phyloP scores from a whole-genome alignment of 495 filamentous ascomycete species.

The Penicillium argentinense region DNA sequence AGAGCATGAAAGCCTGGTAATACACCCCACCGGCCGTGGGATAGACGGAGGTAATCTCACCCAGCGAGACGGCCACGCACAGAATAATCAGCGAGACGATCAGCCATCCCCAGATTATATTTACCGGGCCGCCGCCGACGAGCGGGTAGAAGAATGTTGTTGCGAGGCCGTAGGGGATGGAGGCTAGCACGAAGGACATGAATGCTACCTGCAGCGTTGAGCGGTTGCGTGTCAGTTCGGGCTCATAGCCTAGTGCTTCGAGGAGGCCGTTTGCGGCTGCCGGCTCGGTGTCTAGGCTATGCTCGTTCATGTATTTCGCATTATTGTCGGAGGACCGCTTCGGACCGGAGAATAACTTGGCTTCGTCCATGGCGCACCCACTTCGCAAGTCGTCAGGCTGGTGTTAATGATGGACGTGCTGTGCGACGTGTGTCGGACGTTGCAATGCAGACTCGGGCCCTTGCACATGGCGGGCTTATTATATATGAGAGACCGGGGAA shows the following conservation, averaged over 20 bases:
- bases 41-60: slow-evolving; percentile 67
- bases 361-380: too few species aligned
- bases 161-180: slow-evolving; percentile 58
- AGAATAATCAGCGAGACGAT: slow-evolving; percentile 63
- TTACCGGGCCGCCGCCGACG: slow-evolving; percentile 56
- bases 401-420: too few species aligned
- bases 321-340: not conserved
- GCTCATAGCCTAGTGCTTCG: slow-evolving; percentile 52
- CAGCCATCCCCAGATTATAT: slow-evolving; percentile 64
- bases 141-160: slow-evolving; percentile 64
- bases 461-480: too few species aligned
- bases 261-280: slow-evolving; percentile 20
- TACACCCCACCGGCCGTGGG: slow-evolving; percentile 65
- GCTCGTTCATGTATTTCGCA: too few species aligned
- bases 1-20: slow-evolving; percentile 63
- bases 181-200: slow-evolving; percentile 47
- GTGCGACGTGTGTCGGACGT: too few species aligned
- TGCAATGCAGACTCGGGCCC: too few species aligned
- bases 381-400: too few species aligned
- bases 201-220: slow-evolving; percentile 38
- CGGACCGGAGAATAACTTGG: too few species aligned
- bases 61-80: slow-evolving; percentile 61
- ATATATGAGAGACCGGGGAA: too few species aligned
- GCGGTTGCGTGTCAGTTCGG: slow-evolving; percentile 51
- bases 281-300: slow-evolving; percentile 10